These are phyloP conservation scores for Barbarea vulgaris DNA, from an alignment of 345 rosid genomes.

Conservation along the genomic window DNA sequence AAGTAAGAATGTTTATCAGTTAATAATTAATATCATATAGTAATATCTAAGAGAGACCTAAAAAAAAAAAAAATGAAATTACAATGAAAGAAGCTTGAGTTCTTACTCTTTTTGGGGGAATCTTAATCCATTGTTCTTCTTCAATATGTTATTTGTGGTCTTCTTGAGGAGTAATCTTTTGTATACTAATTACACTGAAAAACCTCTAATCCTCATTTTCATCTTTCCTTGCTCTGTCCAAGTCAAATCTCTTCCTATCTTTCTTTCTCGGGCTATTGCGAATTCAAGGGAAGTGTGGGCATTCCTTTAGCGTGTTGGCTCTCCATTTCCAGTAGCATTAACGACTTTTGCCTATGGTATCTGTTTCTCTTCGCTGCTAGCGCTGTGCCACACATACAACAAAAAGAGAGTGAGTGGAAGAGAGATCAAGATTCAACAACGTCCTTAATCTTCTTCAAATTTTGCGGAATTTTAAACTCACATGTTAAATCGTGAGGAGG, in stretches of 20 bases:
- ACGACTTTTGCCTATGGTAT: conserved; percentile 90
- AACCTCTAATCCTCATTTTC: conserved; percentile 32
- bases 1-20: conserved; percentile 25
- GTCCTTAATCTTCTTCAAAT: neutral
- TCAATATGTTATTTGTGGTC: conserved; percentile 18
- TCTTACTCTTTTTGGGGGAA: neutral
- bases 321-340: conserved; percentile 95
- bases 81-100: conserved; percentile 6
- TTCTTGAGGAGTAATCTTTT: conserved; percentile 37
- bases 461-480: conserved; percentile 45
- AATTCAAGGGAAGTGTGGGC: conserved; percentile 71
- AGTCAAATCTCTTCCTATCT: conserved; percentile 24
- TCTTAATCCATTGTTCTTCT: conserved; percentile 5
- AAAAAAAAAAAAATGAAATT: conserved; percentile 3
- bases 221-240: conserved; percentile 33
- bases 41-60: conserved; percentile 9
- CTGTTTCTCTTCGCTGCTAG: conserved; percentile 88
- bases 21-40: conserved; percentile 13
- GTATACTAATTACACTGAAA: conserved; percentile 43
- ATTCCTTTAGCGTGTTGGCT: conserved; percentile 92
- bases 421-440: conserved; percentile 21
- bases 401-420: neutral
- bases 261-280: conserved; percentile 44
- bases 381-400: conserved; percentile 50
- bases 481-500: conserved; percentile 89